A percentile compares a stretch with the other conserved stretches of the same genome.
Evolutionary conservation across 1,284 basidiomycete species (phyloP).

Genomic region (Gymnopus androsaceus): DNA sequence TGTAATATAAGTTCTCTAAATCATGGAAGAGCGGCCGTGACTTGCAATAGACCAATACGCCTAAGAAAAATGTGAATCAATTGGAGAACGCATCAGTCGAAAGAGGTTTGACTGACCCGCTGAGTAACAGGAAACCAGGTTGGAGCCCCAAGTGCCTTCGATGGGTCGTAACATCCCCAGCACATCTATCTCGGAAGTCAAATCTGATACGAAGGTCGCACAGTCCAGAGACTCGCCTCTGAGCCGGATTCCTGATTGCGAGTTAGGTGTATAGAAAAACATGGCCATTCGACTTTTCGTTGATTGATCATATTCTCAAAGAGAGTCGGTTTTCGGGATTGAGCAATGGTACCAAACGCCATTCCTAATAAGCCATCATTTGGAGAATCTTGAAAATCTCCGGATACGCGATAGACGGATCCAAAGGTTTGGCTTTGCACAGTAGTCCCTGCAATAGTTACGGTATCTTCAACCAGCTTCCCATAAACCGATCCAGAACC

Average conservation of each 20-base stretch:
- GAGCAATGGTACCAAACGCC: constrained; percentile 57
- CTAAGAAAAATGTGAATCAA: neutral
- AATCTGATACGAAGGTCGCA: neutral
- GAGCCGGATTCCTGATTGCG: constrained; percentile 49
- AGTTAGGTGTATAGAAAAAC: constrained; percentile 61
- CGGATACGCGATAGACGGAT: constrained; percentile 41
- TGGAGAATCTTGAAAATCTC: constrained; percentile 45
- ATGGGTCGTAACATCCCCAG: constrained; percentile 57
- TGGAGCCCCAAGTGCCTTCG: constrained; percentile 47
- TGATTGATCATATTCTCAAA: constrained; percentile 61
- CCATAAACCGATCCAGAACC: constrained; percentile 53
- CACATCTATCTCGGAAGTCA: constrained; percentile 42
- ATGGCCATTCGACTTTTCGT: constrained; percentile 42
- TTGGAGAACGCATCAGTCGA: too few species aligned
- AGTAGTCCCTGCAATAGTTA: constrained; percentile 46
- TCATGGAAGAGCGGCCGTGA: constrained; percentile 4
- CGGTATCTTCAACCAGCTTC: constrained; percentile 46
- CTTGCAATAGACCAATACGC: constrained; percentile 39
- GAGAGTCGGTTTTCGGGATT: constrained; percentile 48
- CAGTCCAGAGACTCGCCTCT: constrained; percentile 37
- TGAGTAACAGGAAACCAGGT: constrained; percentile 51
- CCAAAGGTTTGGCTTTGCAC: constrained; percentile 52
- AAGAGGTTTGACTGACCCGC: neutral
- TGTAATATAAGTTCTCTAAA: constrained; percentile 49
- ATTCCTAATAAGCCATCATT: constrained; percentile 60